Evolutionary conservation across 768 basidiomycete species (phyloP).

Genomic region (Lentinula edodes): DNA sequence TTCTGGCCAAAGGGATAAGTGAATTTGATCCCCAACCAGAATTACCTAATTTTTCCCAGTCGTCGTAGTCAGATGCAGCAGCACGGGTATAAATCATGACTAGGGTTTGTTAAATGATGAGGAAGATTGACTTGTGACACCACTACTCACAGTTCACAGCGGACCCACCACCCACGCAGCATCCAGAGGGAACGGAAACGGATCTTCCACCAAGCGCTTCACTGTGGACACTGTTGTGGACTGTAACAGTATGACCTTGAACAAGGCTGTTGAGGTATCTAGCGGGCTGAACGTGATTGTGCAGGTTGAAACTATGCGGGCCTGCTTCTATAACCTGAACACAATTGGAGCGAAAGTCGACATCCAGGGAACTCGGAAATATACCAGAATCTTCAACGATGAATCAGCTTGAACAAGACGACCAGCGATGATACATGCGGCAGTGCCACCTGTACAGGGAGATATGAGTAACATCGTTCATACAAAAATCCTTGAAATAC

Average conservation of each 20-base stretch:
- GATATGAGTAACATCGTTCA: background rate
- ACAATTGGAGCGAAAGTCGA: background rate
- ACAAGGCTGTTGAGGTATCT: slow-evolving; percentile 27
- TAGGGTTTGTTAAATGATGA: background rate
- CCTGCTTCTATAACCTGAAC: slow-evolving; percentile 32
- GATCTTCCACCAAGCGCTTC: slow-evolving; percentile 27
- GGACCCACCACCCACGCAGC: slow-evolving; percentile 42
- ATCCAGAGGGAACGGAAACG: slow-evolving; percentile 24
- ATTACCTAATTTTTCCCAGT: slow-evolving; percentile 36
- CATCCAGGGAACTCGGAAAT: slow-evolving; percentile 22
- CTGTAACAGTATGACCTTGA: slow-evolving; percentile 29
- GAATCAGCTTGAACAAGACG: slow-evolving; percentile 33
- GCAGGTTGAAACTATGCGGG: slow-evolving; percentile 26
- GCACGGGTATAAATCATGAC: slow-evolving; percentile 37
- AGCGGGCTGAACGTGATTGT: slow-evolving; percentile 34
- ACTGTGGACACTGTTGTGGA: slow-evolving; percentile 25
- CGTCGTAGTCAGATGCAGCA: slow-evolving; percentile 40
- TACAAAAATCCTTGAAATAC: background rate
- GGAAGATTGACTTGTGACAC: background rate
- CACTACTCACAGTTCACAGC: slow-evolving; percentile 33
- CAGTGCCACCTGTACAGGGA: slow-evolving; percentile 22
- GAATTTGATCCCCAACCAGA: slow-evolving; percentile 38
- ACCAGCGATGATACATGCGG: slow-evolving; percentile 31
- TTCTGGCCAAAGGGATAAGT: slow-evolving; percentile 36
- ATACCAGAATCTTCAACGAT: slow-evolving; percentile 30